phyloP scores from a whole-genome alignment of 2,329 filamentous ascomycete species.

The Aspergillus caelatus region DNA sequence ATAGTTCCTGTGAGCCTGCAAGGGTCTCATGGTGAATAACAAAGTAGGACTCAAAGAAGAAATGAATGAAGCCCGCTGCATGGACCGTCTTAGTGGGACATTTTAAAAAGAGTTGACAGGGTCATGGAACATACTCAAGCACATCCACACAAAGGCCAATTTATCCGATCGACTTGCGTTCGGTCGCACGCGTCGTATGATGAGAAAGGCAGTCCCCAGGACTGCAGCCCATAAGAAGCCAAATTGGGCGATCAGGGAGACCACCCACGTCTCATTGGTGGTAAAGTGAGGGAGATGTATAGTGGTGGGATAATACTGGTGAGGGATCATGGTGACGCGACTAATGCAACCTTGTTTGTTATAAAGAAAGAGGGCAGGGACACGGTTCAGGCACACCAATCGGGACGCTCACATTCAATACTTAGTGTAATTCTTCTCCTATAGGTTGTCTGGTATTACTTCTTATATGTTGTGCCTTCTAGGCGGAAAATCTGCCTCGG shows the following conservation, averaged over 20 bases:
- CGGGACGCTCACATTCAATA: background rate
- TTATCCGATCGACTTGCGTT: slow-evolving; percentile 55
- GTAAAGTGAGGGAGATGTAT: slow-evolving; percentile 61
- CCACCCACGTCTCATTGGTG: slow-evolving; percentile 62
- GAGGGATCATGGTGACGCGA: slow-evolving; percentile 27
- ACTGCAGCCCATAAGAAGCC: slow-evolving; percentile 56
- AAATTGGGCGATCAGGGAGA: slow-evolving; percentile 61
- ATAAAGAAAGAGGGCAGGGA: no score
- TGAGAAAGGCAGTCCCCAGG: slow-evolving; percentile 55
- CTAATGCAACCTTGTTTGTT: background rate
- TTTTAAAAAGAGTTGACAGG: background rate
- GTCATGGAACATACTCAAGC: slow-evolving; percentile 56
- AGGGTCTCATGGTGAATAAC: slow-evolving; percentile 63
- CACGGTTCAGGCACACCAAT: background rate
- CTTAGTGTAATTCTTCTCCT: background rate
- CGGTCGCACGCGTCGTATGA: slow-evolving; percentile 55
- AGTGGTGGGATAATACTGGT: slow-evolving; percentile 69
- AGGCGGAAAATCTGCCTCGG: background rate
- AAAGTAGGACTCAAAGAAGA: slow-evolving; percentile 78
- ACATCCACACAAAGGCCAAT: slow-evolving; percentile 67
- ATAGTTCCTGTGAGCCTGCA: slow-evolving; percentile 65
- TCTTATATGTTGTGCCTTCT: background rate
- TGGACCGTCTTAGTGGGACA: background rate
- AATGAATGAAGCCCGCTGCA: slow-evolving; percentile 54
- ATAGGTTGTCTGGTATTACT: background rate